A percentile compares a stretch with the other conserved stretches of the same genome.
These are phyloP conservation scores for Pythium inflatum DNA, from an alignment of 352 stramenopile species.

Conservation along the genomic window DNA sequence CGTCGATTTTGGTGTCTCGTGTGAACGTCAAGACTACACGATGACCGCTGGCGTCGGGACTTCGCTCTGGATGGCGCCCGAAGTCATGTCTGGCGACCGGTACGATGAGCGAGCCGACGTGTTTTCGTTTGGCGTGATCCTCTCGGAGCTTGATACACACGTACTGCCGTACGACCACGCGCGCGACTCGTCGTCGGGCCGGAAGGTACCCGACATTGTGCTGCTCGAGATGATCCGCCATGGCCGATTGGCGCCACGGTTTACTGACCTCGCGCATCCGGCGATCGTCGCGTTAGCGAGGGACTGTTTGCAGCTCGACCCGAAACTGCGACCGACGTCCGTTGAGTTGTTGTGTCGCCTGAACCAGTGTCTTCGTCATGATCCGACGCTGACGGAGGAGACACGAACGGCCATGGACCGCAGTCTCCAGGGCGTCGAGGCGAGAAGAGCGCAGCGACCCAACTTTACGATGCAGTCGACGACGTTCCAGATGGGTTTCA, in stretches of 20 bases:
- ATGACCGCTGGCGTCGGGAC: not conserved
- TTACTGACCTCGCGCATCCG: not conserved
- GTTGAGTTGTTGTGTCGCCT: not conserved
- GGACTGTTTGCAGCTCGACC: not conserved
- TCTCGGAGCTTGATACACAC: constrained; percentile 33
- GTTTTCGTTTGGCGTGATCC: constrained; percentile 37
- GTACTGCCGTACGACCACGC: constrained; percentile 27
- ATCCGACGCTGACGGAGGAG: not conserved
- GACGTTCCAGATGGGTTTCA: too few species aligned
- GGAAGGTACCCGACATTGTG: not conserved
- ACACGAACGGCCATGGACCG: not conserved
- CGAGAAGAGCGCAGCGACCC: too few species aligned
- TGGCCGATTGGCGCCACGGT: not conserved
- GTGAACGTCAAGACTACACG: not conserved
- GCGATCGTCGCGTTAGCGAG: not conserved
- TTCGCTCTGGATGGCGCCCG: not conserved
- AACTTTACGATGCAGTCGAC: too few species aligned
- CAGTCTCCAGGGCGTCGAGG: too few species aligned
- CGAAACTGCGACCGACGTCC: not conserved
- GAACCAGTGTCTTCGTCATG: not conserved
- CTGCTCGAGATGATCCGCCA: not conserved
- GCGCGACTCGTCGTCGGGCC: not conserved
- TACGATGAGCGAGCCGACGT: constrained; percentile 23
- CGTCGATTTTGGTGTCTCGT: not conserved
- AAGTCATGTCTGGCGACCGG: not conserved